These are phyloP conservation scores for Ophiostoma ulmi DNA, from an alignment of 2,329 filamentous ascomycete genomes.

Conservation along the genomic window DNA sequence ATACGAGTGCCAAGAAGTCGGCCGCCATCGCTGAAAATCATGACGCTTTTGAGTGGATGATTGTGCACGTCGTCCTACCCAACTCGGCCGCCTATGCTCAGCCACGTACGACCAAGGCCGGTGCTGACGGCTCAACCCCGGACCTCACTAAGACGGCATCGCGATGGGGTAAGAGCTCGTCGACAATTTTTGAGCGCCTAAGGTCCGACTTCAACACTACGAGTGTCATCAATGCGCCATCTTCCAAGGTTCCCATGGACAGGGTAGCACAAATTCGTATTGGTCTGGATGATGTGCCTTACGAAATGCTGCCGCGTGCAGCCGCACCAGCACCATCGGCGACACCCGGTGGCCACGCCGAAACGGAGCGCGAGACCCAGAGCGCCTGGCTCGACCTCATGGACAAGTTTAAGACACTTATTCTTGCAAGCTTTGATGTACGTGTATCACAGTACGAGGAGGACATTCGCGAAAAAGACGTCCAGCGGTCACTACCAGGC, in stretches of 20 bases:
- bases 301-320: conserved; percentile 58
- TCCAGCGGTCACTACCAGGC: conserved; percentile 77
- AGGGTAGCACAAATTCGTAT: conserved; percentile 82
- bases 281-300: conserved; percentile 62
- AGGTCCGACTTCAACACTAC: conserved; percentile 82
- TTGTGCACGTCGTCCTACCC: conserved; percentile 85
- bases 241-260: conserved; percentile 63
- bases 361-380: conserved; percentile 71
- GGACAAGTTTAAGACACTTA: conserved; percentile 77
- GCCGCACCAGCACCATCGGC: conserved; percentile 55
- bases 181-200: conserved; percentile 78
- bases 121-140: conserved; percentile 46
- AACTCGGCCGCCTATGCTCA: conserved; percentile 77
- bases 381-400: conserved; percentile 80
- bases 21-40: conserved; percentile 78
- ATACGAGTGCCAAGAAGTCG: conserved; percentile 57
- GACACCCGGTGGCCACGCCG: conserved; percentile 48
- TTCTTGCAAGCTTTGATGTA: conserved; percentile 82
- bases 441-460: conserved; percentile 94
- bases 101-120: conserved; percentile 54
- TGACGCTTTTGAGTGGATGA: conserved; percentile 93
- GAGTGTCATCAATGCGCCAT: conserved; percentile 66
- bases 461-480: conserved; percentile 90
- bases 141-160: conserved; percentile 42
- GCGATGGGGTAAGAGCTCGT: conserved; percentile 46